Percentiles rank a stretch among this genome's conserved stretches.
Evolutionary conservation across 1,284 basidiomycete genomes (phyloP).

Genomic region (Phaffia rhodozyma): DNA sequence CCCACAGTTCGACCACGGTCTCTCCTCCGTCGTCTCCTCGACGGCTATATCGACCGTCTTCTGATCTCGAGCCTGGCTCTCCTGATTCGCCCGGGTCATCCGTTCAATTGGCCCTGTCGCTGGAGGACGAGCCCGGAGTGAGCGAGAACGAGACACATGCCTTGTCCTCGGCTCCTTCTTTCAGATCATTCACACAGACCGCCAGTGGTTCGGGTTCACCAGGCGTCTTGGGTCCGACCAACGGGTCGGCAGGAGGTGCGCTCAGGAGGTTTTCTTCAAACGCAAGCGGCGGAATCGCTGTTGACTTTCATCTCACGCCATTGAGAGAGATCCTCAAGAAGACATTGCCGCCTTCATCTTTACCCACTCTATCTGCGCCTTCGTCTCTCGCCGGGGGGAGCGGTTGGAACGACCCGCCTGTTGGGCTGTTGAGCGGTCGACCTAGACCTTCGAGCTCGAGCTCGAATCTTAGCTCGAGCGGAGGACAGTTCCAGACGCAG

Average conservation of each 20-base stretch:
- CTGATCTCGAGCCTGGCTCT: too few species aligned
- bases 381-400: neutral
- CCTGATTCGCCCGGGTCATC: too few species aligned
- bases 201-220: neutral
- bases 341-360: neutral
- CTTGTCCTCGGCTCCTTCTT: neutral
- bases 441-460: neutral
- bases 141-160: neutral
- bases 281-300: neutral
- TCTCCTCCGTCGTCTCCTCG: too few species aligned
- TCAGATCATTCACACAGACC: neutral
- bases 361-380: neutral
- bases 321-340: slow-evolving; percentile 10
- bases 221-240: neutral
- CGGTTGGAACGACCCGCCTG: slow-evolving; percentile 14
- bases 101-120: too few species aligned
- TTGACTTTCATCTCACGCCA: slow-evolving; percentile 15
- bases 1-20: too few species aligned
- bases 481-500: neutral
- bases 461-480: neutral
- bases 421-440: neutral
- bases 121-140: neutral
- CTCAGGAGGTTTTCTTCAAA: neutral
- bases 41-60: too few species aligned
- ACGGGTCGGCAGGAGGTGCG: slow-evolving; percentile 3